Evolutionary conservation across 345 rosid genomes (phyloP), one percentile per base, ranked within the genome.

Genomic region (Brassica cretica): DNA sequence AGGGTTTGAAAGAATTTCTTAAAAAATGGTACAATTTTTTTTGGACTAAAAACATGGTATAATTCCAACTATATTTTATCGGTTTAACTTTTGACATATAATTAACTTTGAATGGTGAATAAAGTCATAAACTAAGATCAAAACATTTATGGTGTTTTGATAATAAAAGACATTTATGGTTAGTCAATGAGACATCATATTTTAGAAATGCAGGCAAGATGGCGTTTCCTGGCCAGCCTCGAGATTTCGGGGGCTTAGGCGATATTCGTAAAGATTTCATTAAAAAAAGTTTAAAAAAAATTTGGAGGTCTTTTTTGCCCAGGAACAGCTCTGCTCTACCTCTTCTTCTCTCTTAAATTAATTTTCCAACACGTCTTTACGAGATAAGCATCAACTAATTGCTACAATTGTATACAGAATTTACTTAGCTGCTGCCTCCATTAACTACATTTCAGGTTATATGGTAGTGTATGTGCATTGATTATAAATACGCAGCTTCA

Each of bases 121-220:
- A 21, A 21, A 21, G 24, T 21, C 24, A 21, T 21, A 0, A 64
- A 64, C 44, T 64, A 29, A 29, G 19, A 33, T 37, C 41, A 15
- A 37, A 10, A 33, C 71, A 65, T 53, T 8, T 44, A 46, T 46
- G 53, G 4, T 37, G 9, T 37, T 2, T 37, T 6, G 2, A 8
- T 2, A 5, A 33, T 4, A 37, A 37, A 41, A 41, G n/a, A 41
- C 51, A 41, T 41, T 41, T 30, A 33, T 75, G 66, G 72, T 16
- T 75, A 68, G 60, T 58, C 3, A 21, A 75, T 12, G 71, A 66
- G 29, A 74, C 65, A 66, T 55, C 56, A 65, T 35, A 66, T 55
- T 66, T 33, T 10, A 55, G 6, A 63, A 64, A 15, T 65, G 63
- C 70, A 49, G 59, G 59, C 41, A 33, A 12, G 24, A 12, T 14